Evolutionary conservation across 164 flowering plant genomes (phyloP).

Genomic region (Piper betle): DNA sequence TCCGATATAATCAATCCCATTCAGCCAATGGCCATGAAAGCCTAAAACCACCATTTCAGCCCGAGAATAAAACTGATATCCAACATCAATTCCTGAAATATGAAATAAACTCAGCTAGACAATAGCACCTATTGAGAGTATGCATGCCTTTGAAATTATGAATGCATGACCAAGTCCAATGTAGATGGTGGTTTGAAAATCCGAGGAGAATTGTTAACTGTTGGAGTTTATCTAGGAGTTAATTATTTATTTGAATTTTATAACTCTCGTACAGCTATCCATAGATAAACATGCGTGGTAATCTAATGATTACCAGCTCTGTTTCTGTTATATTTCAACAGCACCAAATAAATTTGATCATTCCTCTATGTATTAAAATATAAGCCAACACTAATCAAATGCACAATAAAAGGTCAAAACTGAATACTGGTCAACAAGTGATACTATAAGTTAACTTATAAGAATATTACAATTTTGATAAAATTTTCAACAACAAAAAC

Average conservation of each 20-base stretch:
- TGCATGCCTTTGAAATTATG: background rate
- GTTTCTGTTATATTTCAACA: background rate
- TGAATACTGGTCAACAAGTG: too few species aligned
- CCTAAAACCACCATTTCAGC: constrained; percentile 93
- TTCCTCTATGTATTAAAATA: background rate
- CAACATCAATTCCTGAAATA: constrained; percentile 68
- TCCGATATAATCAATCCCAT: constrained; percentile 84
- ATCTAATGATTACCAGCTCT: too few species aligned
- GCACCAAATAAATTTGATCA: background rate
- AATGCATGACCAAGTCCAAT: background rate
- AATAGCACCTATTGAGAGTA: background rate
- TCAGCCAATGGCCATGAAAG: constrained; percentile 79
- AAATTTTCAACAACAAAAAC: too few species aligned
- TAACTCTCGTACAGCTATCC: background rate
- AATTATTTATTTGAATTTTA: background rate
- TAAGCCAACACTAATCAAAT: background rate
- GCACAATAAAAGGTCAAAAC: background rate
- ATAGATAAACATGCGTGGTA: too few species aligned
- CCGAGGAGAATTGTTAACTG: background rate
- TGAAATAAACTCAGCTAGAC: constrained; percentile 1
- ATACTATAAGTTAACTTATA: too few species aligned
- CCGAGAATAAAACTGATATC: constrained; percentile 75
- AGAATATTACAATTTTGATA: too few species aligned
- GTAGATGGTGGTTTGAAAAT: background rate
- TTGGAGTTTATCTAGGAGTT: background rate